Conservation (phyloP, 352 stramenopile genomes). For the Globisporangium nodosum region DNA sequence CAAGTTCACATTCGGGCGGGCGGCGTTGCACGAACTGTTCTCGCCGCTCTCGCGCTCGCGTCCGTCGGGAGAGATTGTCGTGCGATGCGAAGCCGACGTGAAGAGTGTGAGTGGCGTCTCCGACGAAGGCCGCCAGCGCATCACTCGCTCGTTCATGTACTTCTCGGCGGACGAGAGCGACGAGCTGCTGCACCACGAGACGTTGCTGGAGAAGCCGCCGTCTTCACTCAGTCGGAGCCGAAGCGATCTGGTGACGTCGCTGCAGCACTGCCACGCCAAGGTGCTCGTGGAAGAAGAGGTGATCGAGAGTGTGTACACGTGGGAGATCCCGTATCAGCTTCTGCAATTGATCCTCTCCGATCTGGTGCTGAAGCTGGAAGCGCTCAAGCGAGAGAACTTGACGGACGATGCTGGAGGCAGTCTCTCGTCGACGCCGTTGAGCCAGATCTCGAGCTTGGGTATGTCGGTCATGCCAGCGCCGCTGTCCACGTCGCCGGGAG, state of each 20-base stretch:
- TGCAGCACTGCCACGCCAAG: slow-evolving; percentile 44
- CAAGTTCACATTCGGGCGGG: slow-evolving; percentile 20
- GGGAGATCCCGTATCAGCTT: slow-evolving; percentile 82
- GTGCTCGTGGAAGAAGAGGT: slow-evolving; percentile 82
- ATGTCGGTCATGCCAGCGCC: slow-evolving; percentile 21
- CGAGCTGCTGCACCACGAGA: background rate
- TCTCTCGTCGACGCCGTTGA: slow-evolving; percentile 39
- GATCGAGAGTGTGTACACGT: slow-evolving; percentile 86
- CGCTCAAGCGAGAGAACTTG: slow-evolving; percentile 46
- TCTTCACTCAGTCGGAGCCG: slow-evolving; percentile 22
- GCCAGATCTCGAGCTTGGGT: slow-evolving; percentile 40
- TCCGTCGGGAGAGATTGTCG: slow-evolving; percentile 68
- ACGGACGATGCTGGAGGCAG: slow-evolving; percentile 27
- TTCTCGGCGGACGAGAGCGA: slow-evolving; percentile 31
- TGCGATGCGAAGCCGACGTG: slow-evolving; percentile 68
- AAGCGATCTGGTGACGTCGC: slow-evolving; percentile 31
- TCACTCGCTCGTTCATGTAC: slow-evolving; percentile 78
- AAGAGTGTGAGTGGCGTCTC: slow-evolving; percentile 33
- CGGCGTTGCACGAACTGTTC: slow-evolving; percentile 52
- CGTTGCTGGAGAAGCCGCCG: background rate
- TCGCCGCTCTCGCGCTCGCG: slow-evolving; percentile 57
- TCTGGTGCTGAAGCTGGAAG: slow-evolving; percentile 62
- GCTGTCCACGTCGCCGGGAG: slow-evolving; percentile 20
- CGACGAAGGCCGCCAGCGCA: slow-evolving; percentile 44
- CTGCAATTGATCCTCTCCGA: slow-evolving; percentile 74